Evolutionary conservation across 805 yeast genomes (phyloP).

Genomic region (Soucietia sequanensis): DNA sequence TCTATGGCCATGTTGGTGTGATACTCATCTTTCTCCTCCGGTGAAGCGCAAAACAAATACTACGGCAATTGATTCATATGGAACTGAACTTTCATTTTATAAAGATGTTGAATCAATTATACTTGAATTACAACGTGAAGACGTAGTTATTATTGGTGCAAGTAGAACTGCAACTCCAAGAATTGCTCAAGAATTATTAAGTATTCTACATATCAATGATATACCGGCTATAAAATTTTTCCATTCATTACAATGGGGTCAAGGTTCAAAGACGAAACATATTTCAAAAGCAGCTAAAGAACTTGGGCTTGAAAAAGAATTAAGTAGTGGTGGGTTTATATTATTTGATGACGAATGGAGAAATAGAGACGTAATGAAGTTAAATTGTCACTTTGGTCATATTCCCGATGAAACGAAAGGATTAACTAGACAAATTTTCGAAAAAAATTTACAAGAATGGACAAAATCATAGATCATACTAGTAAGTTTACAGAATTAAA

Average conservation of each 20-base stretch:
- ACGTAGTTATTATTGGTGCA: conserved; percentile 62
- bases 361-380: conserved; percentile 68
- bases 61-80: conserved; percentile 50
- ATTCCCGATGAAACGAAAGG: conserved; percentile 58
- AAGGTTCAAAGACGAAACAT: conserved; percentile 57
- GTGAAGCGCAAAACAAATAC: conserved; percentile 34
- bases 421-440: conserved; percentile 54
- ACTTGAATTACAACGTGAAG: conserved; percentile 45
- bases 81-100: conserved; percentile 57
- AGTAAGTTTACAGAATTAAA: not conserved
- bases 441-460: conserved; percentile 42
- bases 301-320: conserved; percentile 47
- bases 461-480: conserved; percentile 1
- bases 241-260: conserved; percentile 68
- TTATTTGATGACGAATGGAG: conserved; percentile 79
- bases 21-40: conserved; percentile 65
- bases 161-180: conserved; percentile 77
- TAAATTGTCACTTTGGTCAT: conserved; percentile 70
- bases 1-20: conserved; percentile 84
- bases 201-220: conserved; percentile 51
- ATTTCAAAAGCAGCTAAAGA: conserved; percentile 48
- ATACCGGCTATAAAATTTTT: conserved; percentile 53
- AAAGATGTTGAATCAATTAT: conserved; percentile 68
- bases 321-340: conserved; percentile 39
- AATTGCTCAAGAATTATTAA: conserved; percentile 66